Percentiles rank a stretch among this genome's conserved stretches.
Conservation (phyloP, 2,329 filamentous ascomycete species). For the Fusarium goolgardi region DNA sequence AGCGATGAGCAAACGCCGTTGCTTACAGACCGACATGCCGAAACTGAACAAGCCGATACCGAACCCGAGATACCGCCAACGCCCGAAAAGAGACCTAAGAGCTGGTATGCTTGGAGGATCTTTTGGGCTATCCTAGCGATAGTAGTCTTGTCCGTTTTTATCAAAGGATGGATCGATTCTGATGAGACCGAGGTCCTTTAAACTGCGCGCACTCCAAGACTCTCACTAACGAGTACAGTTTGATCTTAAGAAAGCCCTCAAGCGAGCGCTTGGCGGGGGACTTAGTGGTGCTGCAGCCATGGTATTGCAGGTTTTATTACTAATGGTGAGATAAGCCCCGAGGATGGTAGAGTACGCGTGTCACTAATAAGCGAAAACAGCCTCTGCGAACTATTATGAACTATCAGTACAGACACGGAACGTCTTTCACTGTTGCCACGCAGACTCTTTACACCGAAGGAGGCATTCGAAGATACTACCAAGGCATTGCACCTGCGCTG, state of each 20-base stretch:
- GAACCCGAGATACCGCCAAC: neutral
- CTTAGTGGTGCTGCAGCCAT: conserved; percentile 62
- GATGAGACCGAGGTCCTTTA: conserved; percentile 28
- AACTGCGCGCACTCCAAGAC: fast-evolving
- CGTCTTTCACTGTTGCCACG: conserved; percentile 55
- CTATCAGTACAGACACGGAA: conserved; percentile 62
- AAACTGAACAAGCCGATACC: neutral
- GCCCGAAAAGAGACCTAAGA: conserved; percentile 4
- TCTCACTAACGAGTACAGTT: conserved; percentile 50
- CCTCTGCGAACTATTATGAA: conserved; percentile 64
- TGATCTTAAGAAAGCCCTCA: conserved; percentile 58
- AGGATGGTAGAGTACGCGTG: fast-evolving
- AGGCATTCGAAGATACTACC: conserved; percentile 58
- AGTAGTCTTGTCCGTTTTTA: conserved; percentile 1
- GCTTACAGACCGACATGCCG: neutral
- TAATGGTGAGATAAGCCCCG: conserved; percentile 54
- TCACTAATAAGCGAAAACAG: conserved; percentile 38
- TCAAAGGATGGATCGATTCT: conserved; percentile 25
- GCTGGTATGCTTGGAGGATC: conserved; percentile 27
- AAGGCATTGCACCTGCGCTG: conserved; percentile 58
- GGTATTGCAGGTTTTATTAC: conserved; percentile 59
- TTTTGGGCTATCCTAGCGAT: conserved; percentile 13
- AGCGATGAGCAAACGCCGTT: conserved; percentile 23
- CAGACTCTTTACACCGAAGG: conserved; percentile 57
- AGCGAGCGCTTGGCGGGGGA: conserved; percentile 58